Conservation (phyloP, 768 basidiomycete genomes). For the Mrakia frigida region DNA sequence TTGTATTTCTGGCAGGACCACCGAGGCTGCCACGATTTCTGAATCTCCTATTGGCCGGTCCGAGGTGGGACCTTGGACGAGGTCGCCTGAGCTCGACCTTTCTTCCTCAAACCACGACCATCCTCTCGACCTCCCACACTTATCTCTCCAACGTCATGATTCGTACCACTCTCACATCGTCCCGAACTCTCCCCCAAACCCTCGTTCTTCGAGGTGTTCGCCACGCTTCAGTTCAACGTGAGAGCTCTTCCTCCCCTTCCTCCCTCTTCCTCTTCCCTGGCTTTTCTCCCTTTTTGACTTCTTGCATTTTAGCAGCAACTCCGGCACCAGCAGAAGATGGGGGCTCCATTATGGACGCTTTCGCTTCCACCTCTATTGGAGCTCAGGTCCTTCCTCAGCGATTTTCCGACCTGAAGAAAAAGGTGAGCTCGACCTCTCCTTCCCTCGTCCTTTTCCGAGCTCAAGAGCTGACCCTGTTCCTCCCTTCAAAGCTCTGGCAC, state of each 20-base stretch:
- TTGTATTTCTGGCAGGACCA: no score
- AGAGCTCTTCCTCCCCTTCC: not conserved
- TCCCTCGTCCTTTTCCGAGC: not conserved
- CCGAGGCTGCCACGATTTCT: no score
- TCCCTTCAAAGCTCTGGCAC: slow-evolving; percentile 38
- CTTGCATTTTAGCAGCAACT: not conserved
- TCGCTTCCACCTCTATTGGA: slow-evolving; percentile 44
- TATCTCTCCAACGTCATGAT: no score
- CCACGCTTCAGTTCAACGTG: no score
- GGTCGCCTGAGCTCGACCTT: no score
- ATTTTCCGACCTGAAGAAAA: slow-evolving; percentile 59
- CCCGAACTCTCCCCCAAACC: no score
- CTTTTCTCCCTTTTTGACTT: not conserved
- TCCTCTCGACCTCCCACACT: no score
- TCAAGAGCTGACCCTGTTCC: not conserved
- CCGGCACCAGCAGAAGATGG: not conserved
- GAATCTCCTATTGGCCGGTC: no score
- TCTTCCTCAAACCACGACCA: no score
- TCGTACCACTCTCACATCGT: no score
- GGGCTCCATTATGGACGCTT: slow-evolving; percentile 21
- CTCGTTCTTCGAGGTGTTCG: no score
- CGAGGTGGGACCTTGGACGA: no score
- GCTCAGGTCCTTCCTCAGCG: slow-evolving; percentile 52
- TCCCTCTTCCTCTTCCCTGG: not conserved
- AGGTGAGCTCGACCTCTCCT: slow-evolving; percentile 16